Base-by-base conservation (phyloP, 2,329 filamentous ascomycete genomes). In the Mycosphaerella arachidis region DNA sequence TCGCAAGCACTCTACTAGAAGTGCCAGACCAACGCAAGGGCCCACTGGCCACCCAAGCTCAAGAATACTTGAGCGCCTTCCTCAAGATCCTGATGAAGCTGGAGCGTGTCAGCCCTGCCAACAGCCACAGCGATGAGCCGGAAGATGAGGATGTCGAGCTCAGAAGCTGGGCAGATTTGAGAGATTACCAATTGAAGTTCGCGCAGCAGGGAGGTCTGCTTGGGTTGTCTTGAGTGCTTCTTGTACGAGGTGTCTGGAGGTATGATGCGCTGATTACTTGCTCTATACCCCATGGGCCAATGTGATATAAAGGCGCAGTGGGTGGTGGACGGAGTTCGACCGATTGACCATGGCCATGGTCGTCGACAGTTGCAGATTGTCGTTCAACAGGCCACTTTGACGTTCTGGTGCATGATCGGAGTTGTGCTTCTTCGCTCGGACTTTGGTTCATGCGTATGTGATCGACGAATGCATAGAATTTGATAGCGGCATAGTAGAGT, bases 1-100 rank as follows among this genome's bases (percentile, higher is more conserved):
- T 96, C 43, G 91, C 91, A 1, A 88, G 87, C 30, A 94, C 91
- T 0, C 81, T 96, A 7, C 82, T 95, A 53, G 86, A 89, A 63
- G 78, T 81, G 1, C 82, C 84, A 1, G 78, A 80, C 53, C 75
- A 79, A 46, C 75, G 79, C 29, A 83, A 83, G 67, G 79, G 82
- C 40, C 76, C 77, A 24, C 71, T 83, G 1, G 79, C 81, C 16
- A 71, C 80, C 33, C 81, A 85, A 72, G 85, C 88, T 10, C 88
- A 93, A 72, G 85, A 88, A 48, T 88, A 90, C 50, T 80, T 95
- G 0, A 81, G 80, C 53, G 84, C 84, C 8, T 90, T 94, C 67
- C 80, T 94, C 13, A 87, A 90, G 43, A 86, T 92, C 9, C 77
- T 95, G 6, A 83, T 88, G 68, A 87, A 87, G 67, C 78, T 95